Percentiles rank a stretch among this genome's conserved stretches.
These are phyloP conservation scores for Leccinum huronense DNA, from an alignment of 1,284 basidiomycete genomes.

Conservation along the genomic window DNA sequence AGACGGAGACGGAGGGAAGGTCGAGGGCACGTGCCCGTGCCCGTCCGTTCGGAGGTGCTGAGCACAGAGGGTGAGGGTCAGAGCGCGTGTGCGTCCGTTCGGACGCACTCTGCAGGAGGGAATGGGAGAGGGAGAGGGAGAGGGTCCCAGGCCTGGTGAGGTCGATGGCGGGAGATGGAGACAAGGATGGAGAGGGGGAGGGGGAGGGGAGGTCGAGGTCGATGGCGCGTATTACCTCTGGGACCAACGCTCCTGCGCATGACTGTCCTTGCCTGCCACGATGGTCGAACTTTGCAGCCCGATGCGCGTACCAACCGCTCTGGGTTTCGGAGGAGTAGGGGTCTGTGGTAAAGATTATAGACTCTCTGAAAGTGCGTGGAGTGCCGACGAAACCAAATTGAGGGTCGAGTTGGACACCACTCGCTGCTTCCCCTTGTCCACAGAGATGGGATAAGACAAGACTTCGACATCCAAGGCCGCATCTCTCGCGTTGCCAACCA, in stretches of 20 bases:
- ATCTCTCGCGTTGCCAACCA: background rate
- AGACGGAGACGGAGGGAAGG: no score
- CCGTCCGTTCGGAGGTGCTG: no score
- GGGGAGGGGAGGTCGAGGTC: no score
- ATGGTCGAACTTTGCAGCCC: conserved; percentile 42
- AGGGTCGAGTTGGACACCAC: conserved; percentile 42
- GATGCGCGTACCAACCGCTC: conserved; percentile 29
- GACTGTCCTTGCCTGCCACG: conserved; percentile 31
- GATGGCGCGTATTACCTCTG: conserved; percentile 4
- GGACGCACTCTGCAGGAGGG: no score
- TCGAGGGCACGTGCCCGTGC: no score
- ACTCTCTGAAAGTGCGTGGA: conserved; percentile 56
- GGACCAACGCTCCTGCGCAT: conserved; percentile 25
- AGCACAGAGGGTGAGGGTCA: no score
- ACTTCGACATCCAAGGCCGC: conserved; percentile 16
- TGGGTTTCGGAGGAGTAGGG: conserved; percentile 41
- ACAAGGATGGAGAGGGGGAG: no score
- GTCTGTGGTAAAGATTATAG: conserved; percentile 45
- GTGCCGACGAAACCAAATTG: conserved; percentile 55
- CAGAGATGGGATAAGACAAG: conserved; percentile 27
- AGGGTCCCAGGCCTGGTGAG: no score
- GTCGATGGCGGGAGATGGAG: no score
- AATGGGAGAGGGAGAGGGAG: no score
- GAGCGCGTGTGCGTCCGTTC: no score
- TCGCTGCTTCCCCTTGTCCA: conserved; percentile 28